A percentile compares a stretch with the other conserved stretches of the same genome.
These are phyloP conservation scores for Suillus decipiens DNA, from an alignment of 768 basidiomycete genomes.

Conservation along the genomic window DNA sequence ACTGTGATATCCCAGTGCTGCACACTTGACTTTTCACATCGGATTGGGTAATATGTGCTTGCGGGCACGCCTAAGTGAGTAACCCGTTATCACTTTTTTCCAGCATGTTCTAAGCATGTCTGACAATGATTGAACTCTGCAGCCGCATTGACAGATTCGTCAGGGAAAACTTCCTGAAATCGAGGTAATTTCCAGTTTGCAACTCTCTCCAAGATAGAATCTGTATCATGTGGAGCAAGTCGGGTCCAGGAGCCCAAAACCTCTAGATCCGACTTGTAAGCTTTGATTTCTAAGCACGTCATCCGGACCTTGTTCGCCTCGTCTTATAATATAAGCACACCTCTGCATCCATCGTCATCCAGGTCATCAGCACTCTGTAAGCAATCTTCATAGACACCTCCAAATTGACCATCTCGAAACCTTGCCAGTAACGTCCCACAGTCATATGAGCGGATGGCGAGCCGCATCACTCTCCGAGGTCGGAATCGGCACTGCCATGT, in stretches of 20 bases:
- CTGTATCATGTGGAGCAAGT: not conserved
- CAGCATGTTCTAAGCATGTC: constrained; percentile 1
- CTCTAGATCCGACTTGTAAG: constrained; percentile 12
- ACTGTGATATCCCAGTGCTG: not conserved
- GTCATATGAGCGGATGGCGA: constrained; percentile 12
- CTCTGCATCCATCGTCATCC: not conserved
- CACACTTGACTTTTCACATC: not conserved
- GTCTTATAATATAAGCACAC: not conserved
- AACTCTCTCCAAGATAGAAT: not conserved
- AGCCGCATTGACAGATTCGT: not conserved
- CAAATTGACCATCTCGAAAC: constrained; percentile 8
- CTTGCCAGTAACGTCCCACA: constrained; percentile 15
- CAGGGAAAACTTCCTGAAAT: not conserved
- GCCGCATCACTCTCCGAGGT: constrained; percentile 22
- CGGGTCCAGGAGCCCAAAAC: constrained; percentile 6
- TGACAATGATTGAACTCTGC: constrained; percentile 1
- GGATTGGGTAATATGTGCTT: not conserved
- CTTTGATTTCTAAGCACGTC: constrained; percentile 26
- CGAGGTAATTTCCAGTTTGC: not conserved
- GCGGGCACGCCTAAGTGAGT: not conserved
- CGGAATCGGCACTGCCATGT: constrained; percentile 16
- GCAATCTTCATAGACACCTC: constrained; percentile 9
- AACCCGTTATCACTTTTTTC: not conserved
- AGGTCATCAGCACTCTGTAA: constrained; percentile 20
- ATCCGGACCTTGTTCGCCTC: constrained; percentile 30